Evolutionary conservation across 1,284 basidiomycete species (phyloP).

Genomic region (Thecaphora thlaspeos): DNA sequence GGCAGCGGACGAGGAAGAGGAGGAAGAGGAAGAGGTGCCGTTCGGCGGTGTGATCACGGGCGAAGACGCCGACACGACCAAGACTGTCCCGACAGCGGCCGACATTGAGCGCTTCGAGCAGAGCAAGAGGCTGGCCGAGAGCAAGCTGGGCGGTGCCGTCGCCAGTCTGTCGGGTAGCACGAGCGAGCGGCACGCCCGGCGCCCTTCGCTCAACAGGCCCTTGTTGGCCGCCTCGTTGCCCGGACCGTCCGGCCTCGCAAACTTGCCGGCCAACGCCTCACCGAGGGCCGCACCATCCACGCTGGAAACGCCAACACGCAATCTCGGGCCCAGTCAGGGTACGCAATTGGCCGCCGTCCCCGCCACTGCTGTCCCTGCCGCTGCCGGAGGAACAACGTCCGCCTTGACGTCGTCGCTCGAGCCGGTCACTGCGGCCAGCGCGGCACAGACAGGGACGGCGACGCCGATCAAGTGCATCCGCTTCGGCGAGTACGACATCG

Average conservation of each 20-base stretch:
- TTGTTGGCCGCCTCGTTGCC: not conserved
- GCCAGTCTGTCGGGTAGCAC: conserved; percentile 22
- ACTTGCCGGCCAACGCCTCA: not conserved
- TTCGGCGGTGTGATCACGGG: conserved; percentile 74
- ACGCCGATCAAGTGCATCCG: conserved; percentile 65
- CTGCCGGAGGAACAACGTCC: not conserved
- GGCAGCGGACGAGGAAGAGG: conserved; percentile 13
- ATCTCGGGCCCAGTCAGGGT: too few species aligned
- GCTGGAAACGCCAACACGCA: not conserved
- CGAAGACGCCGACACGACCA: conserved; percentile 72
- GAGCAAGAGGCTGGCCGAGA: conserved; percentile 72
- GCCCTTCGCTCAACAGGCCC: not conserved
- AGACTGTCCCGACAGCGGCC: conserved; percentile 67
- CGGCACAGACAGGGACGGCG: conserved; percentile 47
- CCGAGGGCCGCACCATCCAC: not conserved
- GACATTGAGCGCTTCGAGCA: conserved; percentile 78
- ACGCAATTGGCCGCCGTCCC: too few species aligned
- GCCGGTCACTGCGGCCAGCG: conserved; percentile 25
- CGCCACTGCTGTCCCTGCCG: too few species aligned
- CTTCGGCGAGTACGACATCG: conserved; percentile 91
- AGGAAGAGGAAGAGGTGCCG: conserved; percentile 61
- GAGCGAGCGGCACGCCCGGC: conserved; percentile 16
- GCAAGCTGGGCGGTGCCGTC: conserved; percentile 57
- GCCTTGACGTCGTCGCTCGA: conserved; percentile 5
- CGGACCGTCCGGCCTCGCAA: not conserved